Conservation (phyloP, 2,329 filamentous ascomycete species). For the Talaromyces marneffei region DNA sequence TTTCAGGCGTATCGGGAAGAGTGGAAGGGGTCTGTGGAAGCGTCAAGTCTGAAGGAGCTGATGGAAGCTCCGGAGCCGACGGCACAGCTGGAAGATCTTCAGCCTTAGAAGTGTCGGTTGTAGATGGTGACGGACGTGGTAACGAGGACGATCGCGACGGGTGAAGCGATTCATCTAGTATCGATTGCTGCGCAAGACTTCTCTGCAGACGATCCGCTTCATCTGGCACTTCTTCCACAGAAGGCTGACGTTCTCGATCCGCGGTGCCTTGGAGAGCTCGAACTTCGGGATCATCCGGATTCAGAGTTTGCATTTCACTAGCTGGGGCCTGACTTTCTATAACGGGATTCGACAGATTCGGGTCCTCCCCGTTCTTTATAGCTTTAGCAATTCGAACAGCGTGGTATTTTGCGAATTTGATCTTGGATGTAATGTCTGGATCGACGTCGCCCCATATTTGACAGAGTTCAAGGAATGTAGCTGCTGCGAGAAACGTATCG, state of each 20-base stretch:
- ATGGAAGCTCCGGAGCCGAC: conserved; percentile 32
- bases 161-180: conserved; percentile 47
- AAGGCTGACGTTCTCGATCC: conserved; percentile 45
- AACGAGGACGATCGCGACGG: conserved; percentile 42
- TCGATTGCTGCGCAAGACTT: conserved; percentile 43
- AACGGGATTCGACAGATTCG: conserved; percentile 82
- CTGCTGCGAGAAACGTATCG: conserved; percentile 86
- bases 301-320: conserved; percentile 43
- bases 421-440: conserved; percentile 72
- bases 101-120: conserved; percentile 16
- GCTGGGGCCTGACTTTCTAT: conserved; percentile 49
- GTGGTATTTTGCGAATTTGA: conserved; percentile 96
- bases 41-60: conserved; percentile 34
- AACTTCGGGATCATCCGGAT: conserved; percentile 61
- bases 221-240: conserved; percentile 57
- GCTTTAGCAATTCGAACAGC: conserved; percentile 85
- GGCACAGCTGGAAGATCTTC: conserved; percentile 18
- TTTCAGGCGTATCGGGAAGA: conserved; percentile 29
- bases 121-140: conserved; percentile 25
- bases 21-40: conserved; percentile 22
- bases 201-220: conserved; percentile 47
- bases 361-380: conserved; percentile 82
- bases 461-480: conserved; percentile 83
- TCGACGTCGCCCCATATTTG: conserved; percentile 77
- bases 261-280: conserved; percentile 46